Evolutionary conservation across 768 basidiomycete species (phyloP).

Genomic region (Tricholoma terreum): DNA sequence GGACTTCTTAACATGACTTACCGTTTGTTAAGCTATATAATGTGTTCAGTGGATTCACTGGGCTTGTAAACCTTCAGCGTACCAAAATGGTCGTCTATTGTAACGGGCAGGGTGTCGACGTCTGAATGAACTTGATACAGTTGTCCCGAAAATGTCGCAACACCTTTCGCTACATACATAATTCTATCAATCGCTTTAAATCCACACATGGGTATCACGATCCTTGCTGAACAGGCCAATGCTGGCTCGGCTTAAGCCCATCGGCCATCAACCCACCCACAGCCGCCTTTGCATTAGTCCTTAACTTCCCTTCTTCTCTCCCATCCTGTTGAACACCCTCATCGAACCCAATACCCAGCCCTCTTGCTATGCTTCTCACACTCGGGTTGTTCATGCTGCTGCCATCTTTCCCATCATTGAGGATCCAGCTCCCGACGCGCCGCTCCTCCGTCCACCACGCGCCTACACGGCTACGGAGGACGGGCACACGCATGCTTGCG

Average conservation of each 20-base stretch:
- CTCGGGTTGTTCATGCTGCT: background rate
- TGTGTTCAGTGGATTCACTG: background rate
- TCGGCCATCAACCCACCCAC: constrained; percentile 29
- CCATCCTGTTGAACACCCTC: constrained; percentile 15
- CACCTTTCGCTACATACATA: too few species aligned
- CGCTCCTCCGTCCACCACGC: constrained; percentile 60
- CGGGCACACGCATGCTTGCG: constrained; percentile 52
- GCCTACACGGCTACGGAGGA: constrained; percentile 42
- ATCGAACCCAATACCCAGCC: constrained; percentile 42
- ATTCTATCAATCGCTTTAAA: too few species aligned
- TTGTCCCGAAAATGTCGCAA: too few species aligned
- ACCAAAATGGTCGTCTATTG: too few species aligned
- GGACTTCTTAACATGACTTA: background rate
- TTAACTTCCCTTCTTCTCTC: constrained; percentile 28
- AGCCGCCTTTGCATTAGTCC: constrained; percentile 31
- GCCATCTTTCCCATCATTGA: constrained; percentile 37
- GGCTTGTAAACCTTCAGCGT: too few species aligned
- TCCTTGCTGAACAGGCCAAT: constrained; percentile 20
- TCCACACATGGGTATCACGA: too few species aligned
- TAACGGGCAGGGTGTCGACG: too few species aligned
- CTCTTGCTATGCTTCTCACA: constrained; percentile 46
- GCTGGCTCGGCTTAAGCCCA: constrained; percentile 27
- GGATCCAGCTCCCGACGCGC: constrained; percentile 47
- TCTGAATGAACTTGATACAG: too few species aligned
- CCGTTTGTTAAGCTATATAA: background rate